Evolutionary conservation across 495 filamentous ascomycete species (phyloP), one percentile per base, ranked within the genome.

Genomic region (Daldinia decipiens): DNA sequence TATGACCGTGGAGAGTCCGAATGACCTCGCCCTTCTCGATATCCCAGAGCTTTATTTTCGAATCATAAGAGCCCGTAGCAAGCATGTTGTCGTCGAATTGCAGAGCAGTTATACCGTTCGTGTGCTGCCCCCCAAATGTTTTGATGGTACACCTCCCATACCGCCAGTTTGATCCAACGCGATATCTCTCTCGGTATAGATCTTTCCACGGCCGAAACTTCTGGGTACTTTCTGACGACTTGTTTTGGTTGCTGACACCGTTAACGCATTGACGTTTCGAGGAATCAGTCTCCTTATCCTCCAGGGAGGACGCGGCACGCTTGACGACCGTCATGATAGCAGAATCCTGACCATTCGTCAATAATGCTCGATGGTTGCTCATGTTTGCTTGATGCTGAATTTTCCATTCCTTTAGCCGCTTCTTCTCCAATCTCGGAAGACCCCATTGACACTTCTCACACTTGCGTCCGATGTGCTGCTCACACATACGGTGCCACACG

Each of bases 401-500:
- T 77, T 95, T 98, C 69, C 93, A 91, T 65, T 93, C 94, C 34
- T 93, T 87, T 43, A 99, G 80, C 75, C 91, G 87, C 78, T 96
- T 97, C 64, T 93, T 86, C 72, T 98, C 95, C 60, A 99, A 78
- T 53, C 95, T 82, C 50, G 95, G 95, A 52, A 99, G 78, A 3
- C 95, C 95, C 94, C 93, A 97, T 15, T 96, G 95, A 75, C 95
- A 99, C 76, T 97, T 98, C 54, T 89, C 94, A 80, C 95, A 99
- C 77, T 97, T 98, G 55, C 94, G 86, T 32, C 72, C 72, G 59
- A 97, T 98, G 74, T 99, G 95, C 74, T 99, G 95, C 81, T 98
- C 94, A 75, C 95, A 99, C 95, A 99, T 98, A 61, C 90, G 91
- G 71, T 98, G 95, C 95, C 95, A 99, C 2, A 99, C 95, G 26